A percentile compares a stretch with the other conserved stretches of the same genome.
phyloP scores from a whole-genome alignment of 2,329 filamentous ascomycete genomes.

The Paracorniculantispora psalliotae region DNA sequence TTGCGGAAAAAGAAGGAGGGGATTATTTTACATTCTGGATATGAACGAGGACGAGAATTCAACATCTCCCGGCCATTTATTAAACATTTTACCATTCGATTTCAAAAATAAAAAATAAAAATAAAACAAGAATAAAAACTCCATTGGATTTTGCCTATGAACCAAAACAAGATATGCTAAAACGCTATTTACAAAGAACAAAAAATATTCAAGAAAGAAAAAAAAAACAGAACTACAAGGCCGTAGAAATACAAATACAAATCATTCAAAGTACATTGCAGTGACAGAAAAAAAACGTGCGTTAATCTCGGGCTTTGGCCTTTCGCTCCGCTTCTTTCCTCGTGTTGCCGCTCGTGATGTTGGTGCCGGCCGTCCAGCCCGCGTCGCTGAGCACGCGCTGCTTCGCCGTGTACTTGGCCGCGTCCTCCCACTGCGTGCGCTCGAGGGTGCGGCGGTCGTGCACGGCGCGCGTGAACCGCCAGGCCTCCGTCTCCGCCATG shows the following conservation, averaged over 20 bases:
- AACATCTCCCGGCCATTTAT: constrained; percentile 2
- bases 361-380: constrained; percentile 15
- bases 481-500: constrained; percentile 70
- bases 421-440: constrained; percentile 64
- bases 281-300: not conserved
- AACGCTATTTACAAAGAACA: not conserved
- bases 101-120: not conserved
- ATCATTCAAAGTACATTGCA: not conserved
- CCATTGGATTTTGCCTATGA: not conserved
- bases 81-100: not conserved
- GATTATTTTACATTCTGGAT: not conserved
- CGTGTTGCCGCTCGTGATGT: constrained; percentile 30
- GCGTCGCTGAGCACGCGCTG: constrained; percentile 12
- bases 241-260: not conserved
- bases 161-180: not conserved
- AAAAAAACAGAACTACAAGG: not conserved
- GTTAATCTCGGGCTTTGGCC: constrained; percentile 8
- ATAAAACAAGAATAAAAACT: not conserved
- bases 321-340: constrained; percentile 33
- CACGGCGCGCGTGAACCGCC: constrained; percentile 68
- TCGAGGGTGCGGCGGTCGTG: constrained; percentile 59
- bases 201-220: not conserved
- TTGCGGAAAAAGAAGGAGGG: not conserved
- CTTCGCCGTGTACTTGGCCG: constrained; percentile 49
- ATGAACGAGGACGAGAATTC: not conserved